Evolutionary conservation across 1,139 yeast species (phyloP).

Genomic region (Geotrichum klebahnii): DNA sequence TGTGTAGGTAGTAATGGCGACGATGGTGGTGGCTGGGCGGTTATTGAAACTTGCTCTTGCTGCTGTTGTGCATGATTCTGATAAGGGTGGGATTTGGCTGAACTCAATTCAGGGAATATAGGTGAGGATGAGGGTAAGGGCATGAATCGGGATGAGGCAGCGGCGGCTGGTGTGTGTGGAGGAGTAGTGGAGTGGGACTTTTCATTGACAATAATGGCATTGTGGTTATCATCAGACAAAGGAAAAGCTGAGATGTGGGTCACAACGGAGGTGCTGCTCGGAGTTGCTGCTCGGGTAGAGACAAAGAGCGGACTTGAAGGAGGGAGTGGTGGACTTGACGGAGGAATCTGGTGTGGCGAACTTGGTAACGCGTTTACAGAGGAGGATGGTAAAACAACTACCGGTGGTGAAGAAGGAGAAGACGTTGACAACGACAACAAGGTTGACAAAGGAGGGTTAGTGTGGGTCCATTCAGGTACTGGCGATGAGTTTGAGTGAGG

Average conservation of each 20-base stretch:
- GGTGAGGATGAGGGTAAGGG: constrained; percentile 12
- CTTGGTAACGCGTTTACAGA: background rate
- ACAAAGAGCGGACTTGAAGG: background rate
- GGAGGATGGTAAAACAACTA: background rate
- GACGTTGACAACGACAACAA: no score
- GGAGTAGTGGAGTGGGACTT: constrained; percentile 1
- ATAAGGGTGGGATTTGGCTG: background rate
- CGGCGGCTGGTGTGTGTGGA: background rate
- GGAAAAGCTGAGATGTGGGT: no score
- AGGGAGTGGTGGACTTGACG: background rate
- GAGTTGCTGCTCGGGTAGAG: background rate
- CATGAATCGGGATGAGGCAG: background rate
- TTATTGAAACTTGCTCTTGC: background rate
- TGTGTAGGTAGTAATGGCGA: no score
- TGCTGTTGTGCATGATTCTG: background rate
- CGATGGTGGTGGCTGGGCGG: no score
- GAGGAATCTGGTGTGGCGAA: no score
- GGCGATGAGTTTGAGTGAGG: background rate
- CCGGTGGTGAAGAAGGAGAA: background rate
- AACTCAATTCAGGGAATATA: background rate
- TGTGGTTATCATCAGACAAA: background rate
- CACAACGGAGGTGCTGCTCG: background rate
- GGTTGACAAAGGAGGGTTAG: background rate
- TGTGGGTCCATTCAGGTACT: background rate
- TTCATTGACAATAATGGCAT: background rate